phyloP scores from a whole-genome alignment of 805 yeast species.

The Candida michaelii region DNA sequence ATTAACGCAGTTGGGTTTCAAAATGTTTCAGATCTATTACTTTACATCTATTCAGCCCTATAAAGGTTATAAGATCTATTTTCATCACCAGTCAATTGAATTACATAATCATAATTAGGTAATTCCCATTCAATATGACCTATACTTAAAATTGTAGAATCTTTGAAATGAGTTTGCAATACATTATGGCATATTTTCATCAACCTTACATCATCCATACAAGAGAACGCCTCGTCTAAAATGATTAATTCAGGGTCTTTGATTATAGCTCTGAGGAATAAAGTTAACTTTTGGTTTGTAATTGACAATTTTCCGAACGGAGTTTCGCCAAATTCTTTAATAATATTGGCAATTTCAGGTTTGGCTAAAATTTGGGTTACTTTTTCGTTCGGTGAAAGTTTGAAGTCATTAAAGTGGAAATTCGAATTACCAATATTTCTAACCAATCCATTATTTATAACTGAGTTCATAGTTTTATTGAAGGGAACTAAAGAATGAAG shows the following conservation, averaged over 20 bases:
- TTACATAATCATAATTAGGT: conserved; percentile 58
- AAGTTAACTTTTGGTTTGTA: conserved; percentile 73
- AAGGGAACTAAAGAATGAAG: conserved; percentile 81
- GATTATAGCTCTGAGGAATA: conserved; percentile 75
- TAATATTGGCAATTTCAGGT: conserved; percentile 17
- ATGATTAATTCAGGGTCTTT: conserved; percentile 77
- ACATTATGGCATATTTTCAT: conserved; percentile 34
- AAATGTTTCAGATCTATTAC: neutral
- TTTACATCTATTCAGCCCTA: conserved; percentile 8
- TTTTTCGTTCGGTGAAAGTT: conserved; percentile 11
- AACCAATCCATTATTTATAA: conserved; percentile 71
- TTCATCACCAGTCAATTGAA: conserved; percentile 33
- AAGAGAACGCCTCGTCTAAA: conserved; percentile 90
- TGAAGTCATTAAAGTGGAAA: conserved; percentile 37
- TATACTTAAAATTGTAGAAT: conserved; percentile 71
- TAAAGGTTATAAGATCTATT: conserved; percentile 21
- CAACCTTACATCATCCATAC: conserved; percentile 64
- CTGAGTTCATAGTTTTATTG: conserved; percentile 49
- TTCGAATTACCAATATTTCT: conserved; percentile 56
- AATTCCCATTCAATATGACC: conserved; percentile 85
- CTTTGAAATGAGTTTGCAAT: conserved; percentile 19
- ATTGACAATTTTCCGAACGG: conserved; percentile 57
- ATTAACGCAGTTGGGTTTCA: too few species aligned
- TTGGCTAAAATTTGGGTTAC: conserved; percentile 14
- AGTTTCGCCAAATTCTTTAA: conserved; percentile 37